Evolutionary conservation across 805 yeast genomes (phyloP).

Genomic region (Barnettozyma botsteinii): DNA sequence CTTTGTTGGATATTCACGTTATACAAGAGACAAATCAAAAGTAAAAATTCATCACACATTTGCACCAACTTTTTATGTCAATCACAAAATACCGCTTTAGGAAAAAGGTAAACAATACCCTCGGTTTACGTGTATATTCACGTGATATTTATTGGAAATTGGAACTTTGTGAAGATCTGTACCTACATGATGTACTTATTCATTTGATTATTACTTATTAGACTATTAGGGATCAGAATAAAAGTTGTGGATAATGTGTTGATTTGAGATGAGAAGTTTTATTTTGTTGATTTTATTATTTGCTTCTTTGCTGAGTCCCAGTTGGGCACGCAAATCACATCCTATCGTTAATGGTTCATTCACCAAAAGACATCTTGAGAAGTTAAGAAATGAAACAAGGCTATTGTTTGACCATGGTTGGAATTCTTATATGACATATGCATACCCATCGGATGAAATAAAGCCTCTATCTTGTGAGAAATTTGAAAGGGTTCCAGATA

Average conservation of each 20-base stretch:
- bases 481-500: conserved; percentile 55
- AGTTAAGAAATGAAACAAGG: conserved; percentile 40
- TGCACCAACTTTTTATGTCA: conserved; percentile 4
- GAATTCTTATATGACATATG: conserved; percentile 59
- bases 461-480: conserved; percentile 68
- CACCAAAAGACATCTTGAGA: conserved; percentile 25
- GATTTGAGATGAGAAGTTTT: background rate
- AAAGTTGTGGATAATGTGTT: background rate
- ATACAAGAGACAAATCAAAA: no score
- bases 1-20: no score
- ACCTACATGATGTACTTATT: no score
- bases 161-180: no score
- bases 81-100: conserved; percentile 9
- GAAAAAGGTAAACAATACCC: conserved; percentile 17
- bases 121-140: conserved; percentile 2
- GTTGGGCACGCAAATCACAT: background rate
- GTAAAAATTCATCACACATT: no score
- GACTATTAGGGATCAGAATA: no score
- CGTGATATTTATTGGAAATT: no score
- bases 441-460: conserved; percentile 80
- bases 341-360: conserved; percentile 12
- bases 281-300: background rate
- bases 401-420: conserved; percentile 69
- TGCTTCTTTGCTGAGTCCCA: background rate
- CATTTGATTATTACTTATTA: no score